Evolutionary conservation across 768 basidiomycete species (phyloP).

Genomic region (Kwoniella mangroviensis): DNA sequence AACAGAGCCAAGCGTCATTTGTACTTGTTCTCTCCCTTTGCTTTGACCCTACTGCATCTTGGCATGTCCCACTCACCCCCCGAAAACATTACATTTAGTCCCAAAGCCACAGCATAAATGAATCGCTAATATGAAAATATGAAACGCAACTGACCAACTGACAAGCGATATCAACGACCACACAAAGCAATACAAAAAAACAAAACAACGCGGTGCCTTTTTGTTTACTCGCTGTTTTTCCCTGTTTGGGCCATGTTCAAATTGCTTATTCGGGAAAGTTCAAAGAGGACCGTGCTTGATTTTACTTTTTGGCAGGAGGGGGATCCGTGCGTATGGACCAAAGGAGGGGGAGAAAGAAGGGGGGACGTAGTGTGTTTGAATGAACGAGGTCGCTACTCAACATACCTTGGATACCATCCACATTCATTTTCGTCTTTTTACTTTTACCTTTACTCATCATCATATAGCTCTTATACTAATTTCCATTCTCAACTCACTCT

Average conservation of each 20-base stretch:
- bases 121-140: background rate
- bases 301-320: slow-evolving; percentile 12
- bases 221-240: background rate
- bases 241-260: background rate
- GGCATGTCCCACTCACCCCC: too few species aligned
- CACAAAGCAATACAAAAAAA: background rate
- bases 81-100: too few species aligned
- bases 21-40: too few species aligned
- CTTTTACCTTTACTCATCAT: slow-evolving; percentile 28
- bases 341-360: too few species aligned
- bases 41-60: too few species aligned
- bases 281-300: slow-evolving; percentile 29
- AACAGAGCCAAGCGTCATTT: too few species aligned
- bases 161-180: slow-evolving; percentile 13
- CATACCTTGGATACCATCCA: slow-evolving; percentile 20
- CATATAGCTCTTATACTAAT: slow-evolving; percentile 9
- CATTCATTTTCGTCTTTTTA: slow-evolving; percentile 30
- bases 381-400: background rate
- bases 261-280: slow-evolving; percentile 1
- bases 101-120: background rate
- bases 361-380: background rate
- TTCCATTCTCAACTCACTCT: background rate
- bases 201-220: slow-evolving; percentile 5
- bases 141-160: slow-evolving; percentile 14
- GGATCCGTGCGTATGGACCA: slow-evolving; percentile 1